phyloP scores from a whole-genome alignment of 169 alveolate genomes.

The Hammondia hammondi region DNA sequence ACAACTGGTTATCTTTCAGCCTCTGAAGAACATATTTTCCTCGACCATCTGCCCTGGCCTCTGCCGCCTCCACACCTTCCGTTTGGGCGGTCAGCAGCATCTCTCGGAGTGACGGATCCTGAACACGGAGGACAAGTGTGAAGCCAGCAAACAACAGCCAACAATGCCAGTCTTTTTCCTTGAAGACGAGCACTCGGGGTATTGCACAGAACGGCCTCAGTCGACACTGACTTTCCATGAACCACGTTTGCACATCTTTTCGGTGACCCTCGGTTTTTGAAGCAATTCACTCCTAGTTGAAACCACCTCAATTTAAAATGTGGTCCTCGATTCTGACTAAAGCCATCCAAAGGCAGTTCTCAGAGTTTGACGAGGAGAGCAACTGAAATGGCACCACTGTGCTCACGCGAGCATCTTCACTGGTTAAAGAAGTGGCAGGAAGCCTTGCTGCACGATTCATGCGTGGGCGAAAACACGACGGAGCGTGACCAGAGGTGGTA shows the following conservation, averaged over 20 bases:
- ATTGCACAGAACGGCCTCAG: background rate
- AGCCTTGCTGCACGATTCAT: too few species aligned
- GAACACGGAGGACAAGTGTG: background rate
- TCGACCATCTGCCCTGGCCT: conserved; percentile 38
- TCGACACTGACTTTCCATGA: background rate
- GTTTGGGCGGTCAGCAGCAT: conserved; percentile 16
- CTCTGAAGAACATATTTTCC: conserved; percentile 24
- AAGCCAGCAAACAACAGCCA: background rate
- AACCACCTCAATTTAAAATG: too few species aligned
- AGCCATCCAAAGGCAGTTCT: background rate
- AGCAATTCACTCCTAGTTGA: too few species aligned
- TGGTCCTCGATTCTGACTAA: too few species aligned
- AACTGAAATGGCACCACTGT: background rate
- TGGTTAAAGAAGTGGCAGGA: too few species aligned
- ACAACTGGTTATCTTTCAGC: background rate
- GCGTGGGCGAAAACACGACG: too few species aligned
- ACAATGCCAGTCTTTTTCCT: too few species aligned
- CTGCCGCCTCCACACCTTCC: background rate
- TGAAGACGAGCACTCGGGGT: background rate
- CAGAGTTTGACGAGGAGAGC: background rate
- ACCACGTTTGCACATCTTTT: too few species aligned
- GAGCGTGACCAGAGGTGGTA: too few species aligned
- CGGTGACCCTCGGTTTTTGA: too few species aligned
- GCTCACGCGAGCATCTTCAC: background rate
- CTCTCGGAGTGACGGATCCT: conserved; percentile 22